A percentile compares a stretch with the other conserved stretches of the same genome.
phyloP scores from a whole-genome alignment of 139 green algal genomes.

The Tetradesmus obliquus region DNA sequence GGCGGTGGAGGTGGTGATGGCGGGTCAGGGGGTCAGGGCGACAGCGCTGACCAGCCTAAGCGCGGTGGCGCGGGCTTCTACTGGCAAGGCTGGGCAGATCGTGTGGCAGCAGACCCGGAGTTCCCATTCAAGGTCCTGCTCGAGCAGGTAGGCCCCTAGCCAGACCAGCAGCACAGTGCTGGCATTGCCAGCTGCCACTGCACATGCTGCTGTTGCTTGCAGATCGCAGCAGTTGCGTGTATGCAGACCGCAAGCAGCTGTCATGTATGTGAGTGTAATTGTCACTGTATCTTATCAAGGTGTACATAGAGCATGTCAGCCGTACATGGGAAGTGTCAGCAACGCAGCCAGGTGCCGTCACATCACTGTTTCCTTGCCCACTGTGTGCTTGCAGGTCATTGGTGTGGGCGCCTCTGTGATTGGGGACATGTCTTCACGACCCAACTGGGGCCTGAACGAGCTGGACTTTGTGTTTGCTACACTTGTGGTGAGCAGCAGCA shows the following conservation, averaged over 20 bases:
- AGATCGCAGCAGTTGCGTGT: background rate
- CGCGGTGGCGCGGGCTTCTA: slow-evolving; percentile 39
- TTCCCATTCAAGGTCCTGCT: slow-evolving; percentile 94
- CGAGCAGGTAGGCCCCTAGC: slow-evolving; percentile 79
- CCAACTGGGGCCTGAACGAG: slow-evolving; percentile 97
- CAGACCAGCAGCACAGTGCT: background rate
- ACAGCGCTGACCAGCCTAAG: slow-evolving; percentile 45
- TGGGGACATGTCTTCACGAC: slow-evolving; percentile 93
- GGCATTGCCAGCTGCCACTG: background rate
- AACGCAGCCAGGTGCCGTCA: background rate
- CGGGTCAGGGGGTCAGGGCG: slow-evolving; percentile 6
- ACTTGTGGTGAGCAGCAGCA: slow-evolving; percentile 71
- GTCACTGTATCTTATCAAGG: background rate
- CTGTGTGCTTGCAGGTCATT: slow-evolving; percentile 77
- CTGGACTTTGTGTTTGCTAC: slow-evolving; percentile 99
- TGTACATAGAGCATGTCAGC: background rate
- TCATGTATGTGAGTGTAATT: background rate
- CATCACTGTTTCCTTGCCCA: background rate
- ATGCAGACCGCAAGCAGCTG: background rate
- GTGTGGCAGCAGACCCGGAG: slow-evolving; percentile 87
- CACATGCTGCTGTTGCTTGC: background rate
- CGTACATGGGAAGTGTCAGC: background rate
- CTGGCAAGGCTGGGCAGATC: slow-evolving; percentile 91
- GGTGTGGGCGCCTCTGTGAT: slow-evolving; percentile 92
- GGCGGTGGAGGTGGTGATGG: slow-evolving; percentile 44